Evolutionary conservation across 2,329 filamentous ascomycete genomes (phyloP).

Genomic region (Raffaelea albimanens): DNA sequence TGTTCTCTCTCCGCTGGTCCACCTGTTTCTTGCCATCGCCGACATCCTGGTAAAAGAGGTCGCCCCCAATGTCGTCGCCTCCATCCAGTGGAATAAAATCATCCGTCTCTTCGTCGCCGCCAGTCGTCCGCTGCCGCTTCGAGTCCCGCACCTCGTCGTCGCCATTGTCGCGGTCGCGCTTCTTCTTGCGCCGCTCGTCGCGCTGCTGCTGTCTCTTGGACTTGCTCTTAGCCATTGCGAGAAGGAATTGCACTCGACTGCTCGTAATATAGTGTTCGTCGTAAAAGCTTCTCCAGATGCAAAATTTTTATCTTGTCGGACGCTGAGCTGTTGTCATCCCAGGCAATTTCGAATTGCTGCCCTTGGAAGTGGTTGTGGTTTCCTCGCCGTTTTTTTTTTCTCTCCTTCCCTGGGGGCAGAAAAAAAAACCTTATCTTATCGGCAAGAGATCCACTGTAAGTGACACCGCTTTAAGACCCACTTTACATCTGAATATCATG

Average conservation of each 20-base stretch:
- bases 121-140: conserved; percentile 8
- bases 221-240: conserved; percentile 25
- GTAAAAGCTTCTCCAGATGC: no score
- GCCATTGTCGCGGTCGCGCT: conserved; percentile 18
- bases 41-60: conserved; percentile 3
- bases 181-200: conserved; percentile 27
- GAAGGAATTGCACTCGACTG: not conserved
- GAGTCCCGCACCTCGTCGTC: conserved; percentile 14
- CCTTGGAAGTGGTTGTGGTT: no score
- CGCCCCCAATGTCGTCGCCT: conserved; percentile 1
- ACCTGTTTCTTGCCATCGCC: not conserved
- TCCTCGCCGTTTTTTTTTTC: no score
- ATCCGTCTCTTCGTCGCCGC: not conserved
- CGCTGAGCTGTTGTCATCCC: no score
- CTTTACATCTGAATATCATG: no score
- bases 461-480: no score
- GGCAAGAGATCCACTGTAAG: no score
- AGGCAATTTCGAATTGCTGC: no score
- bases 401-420: no score
- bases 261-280: no score
- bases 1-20: conserved; percentile 6
- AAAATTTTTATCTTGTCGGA: conserved; percentile 12
- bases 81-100: conserved; percentile 17
- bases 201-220: conserved; percentile 26
- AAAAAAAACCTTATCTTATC: no score